These are phyloP conservation scores for Pseudocohnilembus persalinus DNA, from an alignment of 169 alveolate species.

Conservation along the genomic window DNA sequence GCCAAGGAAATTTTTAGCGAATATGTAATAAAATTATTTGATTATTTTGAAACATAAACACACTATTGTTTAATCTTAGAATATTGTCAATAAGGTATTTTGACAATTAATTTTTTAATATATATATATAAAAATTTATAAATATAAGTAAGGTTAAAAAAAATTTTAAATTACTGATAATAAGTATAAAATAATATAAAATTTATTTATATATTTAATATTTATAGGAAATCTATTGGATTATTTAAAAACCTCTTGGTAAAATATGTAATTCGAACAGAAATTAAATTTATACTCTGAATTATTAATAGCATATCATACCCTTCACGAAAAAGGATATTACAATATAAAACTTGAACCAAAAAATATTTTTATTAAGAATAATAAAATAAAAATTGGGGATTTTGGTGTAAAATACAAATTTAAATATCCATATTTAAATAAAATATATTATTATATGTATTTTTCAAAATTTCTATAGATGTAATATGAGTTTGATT, in stretches of 20 bases:
- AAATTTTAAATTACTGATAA: too few species aligned
- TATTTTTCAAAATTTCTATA: background rate
- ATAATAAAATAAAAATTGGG: too few species aligned
- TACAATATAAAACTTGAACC: background rate
- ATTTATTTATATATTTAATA: too few species aligned
- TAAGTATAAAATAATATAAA: background rate
- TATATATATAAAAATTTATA: too few species aligned
- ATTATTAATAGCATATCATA: background rate
- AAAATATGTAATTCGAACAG: too few species aligned
- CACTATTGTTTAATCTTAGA: background rate
- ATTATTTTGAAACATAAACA: background rate
- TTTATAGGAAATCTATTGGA: too few species aligned
- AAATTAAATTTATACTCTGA: background rate
- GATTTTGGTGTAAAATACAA: background rate
- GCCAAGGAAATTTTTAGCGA: background rate
- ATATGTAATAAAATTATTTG: background rate
- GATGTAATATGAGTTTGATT: background rate
- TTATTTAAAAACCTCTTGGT: too few species aligned
- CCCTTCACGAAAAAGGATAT: background rate
- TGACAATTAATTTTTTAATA: too few species aligned
- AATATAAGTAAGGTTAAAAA: background rate
- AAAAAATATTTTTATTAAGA: too few species aligned
- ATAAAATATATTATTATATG: too few species aligned
- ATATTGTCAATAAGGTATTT: background rate
- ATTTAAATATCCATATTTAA: too few species aligned